Conservation (phyloP, 176 grass and related monocot genomes). For the Rhynchospora tenuis region DNA sequence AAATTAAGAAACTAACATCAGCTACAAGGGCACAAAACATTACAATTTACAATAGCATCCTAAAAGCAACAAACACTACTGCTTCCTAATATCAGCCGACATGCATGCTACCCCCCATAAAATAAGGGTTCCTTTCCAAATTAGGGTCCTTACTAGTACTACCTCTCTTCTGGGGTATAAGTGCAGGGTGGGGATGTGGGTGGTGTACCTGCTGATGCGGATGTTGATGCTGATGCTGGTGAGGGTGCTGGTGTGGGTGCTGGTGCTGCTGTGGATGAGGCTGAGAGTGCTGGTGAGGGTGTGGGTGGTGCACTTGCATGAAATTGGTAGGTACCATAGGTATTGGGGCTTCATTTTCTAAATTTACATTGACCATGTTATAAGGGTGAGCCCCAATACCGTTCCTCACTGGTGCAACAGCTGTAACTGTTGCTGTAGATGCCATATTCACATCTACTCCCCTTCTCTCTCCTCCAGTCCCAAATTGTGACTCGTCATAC, state of each 20-base stretch:
- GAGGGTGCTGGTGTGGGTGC: background rate
- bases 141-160: conserved; percentile 20
- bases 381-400: conserved; percentile 12
- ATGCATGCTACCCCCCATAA: conserved; percentile 24
- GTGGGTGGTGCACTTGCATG: conserved; percentile 22
- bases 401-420: conserved; percentile 5
- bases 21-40: background rate
- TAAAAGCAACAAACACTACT: background rate
- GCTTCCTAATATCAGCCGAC: conserved; percentile 10
- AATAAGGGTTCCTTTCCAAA: conserved; percentile 26
- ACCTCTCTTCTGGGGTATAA: background rate
- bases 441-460: conserved; percentile 26
- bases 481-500: conserved; percentile 17
- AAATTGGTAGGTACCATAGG: conserved; percentile 22
- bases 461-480: conserved; percentile 23
- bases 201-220: background rate
- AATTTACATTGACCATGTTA: conserved; percentile 26
- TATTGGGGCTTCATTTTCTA: conserved; percentile 10
- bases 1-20: conserved; percentile 1
- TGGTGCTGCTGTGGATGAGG: background rate
- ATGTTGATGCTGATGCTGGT: background rate
- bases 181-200: background rate
- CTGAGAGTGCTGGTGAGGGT: background rate
- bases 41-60: conserved; percentile 21
- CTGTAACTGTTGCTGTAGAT: background rate